Conservation (phyloP, 2,329 filamentous ascomycete species). For the Penicillium sp. region DNA sequence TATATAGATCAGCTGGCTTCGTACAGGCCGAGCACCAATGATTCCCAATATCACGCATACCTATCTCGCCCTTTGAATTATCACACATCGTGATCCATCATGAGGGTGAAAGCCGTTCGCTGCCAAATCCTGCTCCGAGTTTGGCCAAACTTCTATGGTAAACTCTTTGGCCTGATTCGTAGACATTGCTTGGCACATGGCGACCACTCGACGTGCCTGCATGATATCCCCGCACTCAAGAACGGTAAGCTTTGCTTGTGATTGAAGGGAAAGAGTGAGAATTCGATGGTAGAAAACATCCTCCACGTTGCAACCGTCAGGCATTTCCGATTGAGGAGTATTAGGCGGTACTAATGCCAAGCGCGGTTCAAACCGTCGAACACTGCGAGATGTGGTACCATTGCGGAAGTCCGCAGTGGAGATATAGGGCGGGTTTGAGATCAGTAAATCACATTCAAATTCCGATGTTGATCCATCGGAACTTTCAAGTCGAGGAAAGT, state of each 20-base stretch:
- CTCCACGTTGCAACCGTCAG: conserved; percentile 16
- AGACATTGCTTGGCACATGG: conserved; percentile 16
- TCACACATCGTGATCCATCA: conserved; percentile 24
- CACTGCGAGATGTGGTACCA: conserved; percentile 67
- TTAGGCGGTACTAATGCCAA: conserved; percentile 70
- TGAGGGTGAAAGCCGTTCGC: conserved; percentile 21
- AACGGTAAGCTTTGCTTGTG: conserved; percentile 31
- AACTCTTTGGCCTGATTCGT: neutral
- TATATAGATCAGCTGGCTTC: neutral
- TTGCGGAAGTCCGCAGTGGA: conserved; percentile 62
- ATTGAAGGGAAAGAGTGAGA: conserved; percentile 24
- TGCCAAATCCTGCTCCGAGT: conserved; percentile 12
- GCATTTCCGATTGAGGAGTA: neutral
- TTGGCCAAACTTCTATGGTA: conserved; percentile 19
- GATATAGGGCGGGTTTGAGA: conserved; percentile 92
- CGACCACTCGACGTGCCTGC: conserved; percentile 35
- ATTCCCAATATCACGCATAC: neutral
- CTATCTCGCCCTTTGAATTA: conserved; percentile 11
- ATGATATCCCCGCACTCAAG: conserved; percentile 38
- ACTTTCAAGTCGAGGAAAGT: neutral
- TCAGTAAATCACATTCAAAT: conserved; percentile 61
- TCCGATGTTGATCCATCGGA: neutral
- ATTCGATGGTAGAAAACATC: conserved; percentile 40
- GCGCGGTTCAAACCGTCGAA: conserved; percentile 77
- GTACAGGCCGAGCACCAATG: neutral